Evolutionary conservation across 768 basidiomycete species (phyloP).

Genomic region (Gloeopeniophorella convolvens): DNA sequence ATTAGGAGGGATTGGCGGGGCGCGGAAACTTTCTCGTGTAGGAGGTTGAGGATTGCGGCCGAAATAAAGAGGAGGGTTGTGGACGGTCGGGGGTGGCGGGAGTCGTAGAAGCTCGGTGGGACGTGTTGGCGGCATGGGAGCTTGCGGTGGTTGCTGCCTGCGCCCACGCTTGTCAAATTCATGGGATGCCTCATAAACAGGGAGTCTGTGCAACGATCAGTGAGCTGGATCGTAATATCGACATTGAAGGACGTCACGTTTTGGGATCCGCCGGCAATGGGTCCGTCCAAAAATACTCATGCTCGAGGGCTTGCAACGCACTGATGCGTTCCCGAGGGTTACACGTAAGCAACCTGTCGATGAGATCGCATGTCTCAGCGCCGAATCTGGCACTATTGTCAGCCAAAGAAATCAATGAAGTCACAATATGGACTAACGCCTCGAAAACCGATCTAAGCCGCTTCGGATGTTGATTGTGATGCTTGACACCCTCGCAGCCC

Average conservation of each 20-base stretch:
- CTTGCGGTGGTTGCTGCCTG: conserved; percentile 31
- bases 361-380: conserved; percentile 67
- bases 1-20: conserved; percentile 24
- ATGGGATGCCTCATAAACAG: conserved; percentile 75
- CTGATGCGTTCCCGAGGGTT: conserved; percentile 83
- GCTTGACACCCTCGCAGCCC: conserved; percentile 73
- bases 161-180: conserved; percentile 75
- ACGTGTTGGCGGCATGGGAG: conserved; percentile 20
- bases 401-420: conserved; percentile 11
- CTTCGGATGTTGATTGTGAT: conserved; percentile 48
- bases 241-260: conserved; percentile 41
- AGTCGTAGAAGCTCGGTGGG: conserved; percentile 20
- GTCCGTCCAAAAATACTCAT: conserved; percentile 92
- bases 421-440: conserved; percentile 36
- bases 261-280: conserved; percentile 84
- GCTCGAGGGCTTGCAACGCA: conserved; percentile 80
- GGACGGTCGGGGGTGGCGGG: conserved; percentile 22
- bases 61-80: conserved; percentile 7
- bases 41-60: conserved; percentile 13
- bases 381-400: conserved; percentile 44
- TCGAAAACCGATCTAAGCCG: conserved; percentile 53
- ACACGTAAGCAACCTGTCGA: conserved; percentile 76
- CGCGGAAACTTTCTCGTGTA: conserved; percentile 15
- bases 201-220: conserved; percentile 41
- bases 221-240: conserved; percentile 2